Percentiles rank a stretch among this genome's conserved stretches.
These are phyloP conservation scores for Biscogniauxia mediterranea DNA, from an alignment of 2,329 filamentous ascomycete species.

Conservation along the genomic window DNA sequence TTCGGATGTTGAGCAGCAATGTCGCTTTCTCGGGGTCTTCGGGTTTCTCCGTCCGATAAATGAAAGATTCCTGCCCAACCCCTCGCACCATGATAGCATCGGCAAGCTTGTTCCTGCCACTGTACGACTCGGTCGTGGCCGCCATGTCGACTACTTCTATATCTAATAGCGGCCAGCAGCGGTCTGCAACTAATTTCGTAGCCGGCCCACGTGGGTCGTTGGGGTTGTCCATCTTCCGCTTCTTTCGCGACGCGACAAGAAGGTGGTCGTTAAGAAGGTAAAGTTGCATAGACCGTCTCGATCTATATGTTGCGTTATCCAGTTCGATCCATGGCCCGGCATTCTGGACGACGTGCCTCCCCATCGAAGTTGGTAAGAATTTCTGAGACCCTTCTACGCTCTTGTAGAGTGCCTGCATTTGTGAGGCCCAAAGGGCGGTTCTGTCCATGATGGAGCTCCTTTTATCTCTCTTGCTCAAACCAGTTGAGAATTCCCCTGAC, in stretches of 20 bases:
- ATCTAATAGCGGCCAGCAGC: conserved; percentile 91
- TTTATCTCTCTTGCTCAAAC: conserved; percentile 71
- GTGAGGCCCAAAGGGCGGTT: conserved; percentile 65
- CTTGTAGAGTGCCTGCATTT: conserved; percentile 86
- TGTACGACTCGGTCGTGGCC: conserved; percentile 58
- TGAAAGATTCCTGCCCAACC: conserved; percentile 86
- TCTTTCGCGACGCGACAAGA: conserved; percentile 86
- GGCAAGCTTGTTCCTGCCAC: conserved; percentile 61
- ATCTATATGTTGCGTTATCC: conserved; percentile 96
- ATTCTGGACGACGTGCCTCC: conserved; percentile 92
- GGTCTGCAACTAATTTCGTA: conserved; percentile 84
- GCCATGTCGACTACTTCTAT: conserved; percentile 90
- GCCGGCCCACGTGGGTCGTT: conserved; percentile 51
- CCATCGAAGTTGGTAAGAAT: conserved; percentile 84
- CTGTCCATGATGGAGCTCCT: conserved; percentile 81
- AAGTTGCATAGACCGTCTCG: conserved; percentile 82
- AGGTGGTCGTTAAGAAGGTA: conserved; percentile 94
- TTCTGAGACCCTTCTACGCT: conserved; percentile 97
- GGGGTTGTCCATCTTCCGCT: conserved; percentile 75
- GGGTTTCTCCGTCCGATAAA: conserved; percentile 84
- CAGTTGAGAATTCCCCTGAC: conserved; percentile 50
- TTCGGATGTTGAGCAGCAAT: conserved; percentile 85
- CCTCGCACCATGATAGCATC: conserved; percentile 88
- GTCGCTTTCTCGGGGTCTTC: conserved; percentile 76
- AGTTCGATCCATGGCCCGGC: conserved; percentile 93